Base-by-base conservation (phyloP, 78 protist genomes). In the Mastigamoeba balamuthi region DNA sequence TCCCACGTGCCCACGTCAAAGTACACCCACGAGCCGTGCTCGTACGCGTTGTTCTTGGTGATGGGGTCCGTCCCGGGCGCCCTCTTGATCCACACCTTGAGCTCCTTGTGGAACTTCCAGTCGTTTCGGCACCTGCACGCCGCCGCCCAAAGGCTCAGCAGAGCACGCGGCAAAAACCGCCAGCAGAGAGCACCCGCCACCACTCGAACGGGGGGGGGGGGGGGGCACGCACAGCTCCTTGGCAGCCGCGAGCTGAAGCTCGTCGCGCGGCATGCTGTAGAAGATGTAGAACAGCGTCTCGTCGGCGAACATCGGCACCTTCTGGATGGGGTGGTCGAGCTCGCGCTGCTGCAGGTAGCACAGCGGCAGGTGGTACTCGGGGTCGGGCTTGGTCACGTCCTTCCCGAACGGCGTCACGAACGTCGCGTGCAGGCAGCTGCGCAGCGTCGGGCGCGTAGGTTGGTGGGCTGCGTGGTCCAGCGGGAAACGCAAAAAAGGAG, bases 201-300 rank as follows among this genome's bases (percentile, higher is more conserved):
- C 5, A 0, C 1, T 38, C 7, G 68, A 2, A 29, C 9, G 58
- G 2, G n/a, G 41, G 17, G 17, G 58, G 17, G 58, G 6, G 66
- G 1, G 9, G 39, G 25, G 0, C 29, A 69, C 86, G 35, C 76
- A 86, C 85, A 95, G 63, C 29, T 95, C 98, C 29, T 75, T 29
- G 4, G 96, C 95, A 0, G 95, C 95, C 17, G 76, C 83, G 1
- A 81, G 38, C 69, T 93, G 96, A n/a, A 91, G 83, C 37, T 78
- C 66, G 70, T 95, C 98, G 9, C 89, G 40, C 39, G 97, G 96
- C 97, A 95, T 92, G 82, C 87, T 52, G 72, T 95, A 95, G 74
- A 94, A 95, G 67, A 94, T 93, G 76, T 92, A 95, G 58, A 95
- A 94, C 40, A 95, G 83, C 27, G 97, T 91, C 72, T 88, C 93